These are phyloP conservation scores for Neurospora sp. DNA, from an alignment of 495 filamentous ascomycete genomes.

Conservation along the genomic window DNA sequence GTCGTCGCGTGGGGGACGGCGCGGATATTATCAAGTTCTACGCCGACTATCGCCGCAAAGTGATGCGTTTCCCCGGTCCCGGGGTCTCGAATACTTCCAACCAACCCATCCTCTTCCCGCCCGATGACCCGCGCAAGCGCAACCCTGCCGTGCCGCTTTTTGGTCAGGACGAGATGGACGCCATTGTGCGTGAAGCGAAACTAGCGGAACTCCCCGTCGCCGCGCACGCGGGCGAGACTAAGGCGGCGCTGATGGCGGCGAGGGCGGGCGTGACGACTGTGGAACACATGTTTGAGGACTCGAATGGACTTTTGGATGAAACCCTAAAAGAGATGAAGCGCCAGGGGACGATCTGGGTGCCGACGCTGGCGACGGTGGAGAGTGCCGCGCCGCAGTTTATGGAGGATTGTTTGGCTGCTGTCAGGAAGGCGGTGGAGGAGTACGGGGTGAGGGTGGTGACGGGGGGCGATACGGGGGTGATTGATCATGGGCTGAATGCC, in stretches of 20 bases:
- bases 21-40: constrained; percentile 47
- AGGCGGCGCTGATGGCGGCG: constrained; percentile 35
- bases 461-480: constrained; percentile 43
- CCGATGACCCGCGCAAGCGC: constrained; percentile 5
- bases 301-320: constrained; percentile 24
- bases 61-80: constrained; percentile 33
- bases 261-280: constrained; percentile 41
- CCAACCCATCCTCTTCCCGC: constrained; percentile 13
- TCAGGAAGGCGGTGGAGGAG: constrained; percentile 9
- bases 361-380: constrained; percentile 37
- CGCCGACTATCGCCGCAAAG: constrained; percentile 40
- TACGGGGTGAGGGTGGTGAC: constrained; percentile 32
- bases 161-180: constrained; percentile 40
- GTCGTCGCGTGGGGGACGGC: constrained; percentile 36
- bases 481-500: constrained; percentile 40
- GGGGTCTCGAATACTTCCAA: constrained; percentile 12
- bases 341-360: constrained; percentile 36
- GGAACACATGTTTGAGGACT: constrained; percentile 39
- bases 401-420: constrained; percentile 20
- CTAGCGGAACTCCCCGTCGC: constrained; percentile 31
- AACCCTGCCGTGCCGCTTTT: constrained; percentile 37
- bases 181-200: constrained; percentile 38
- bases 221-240: constrained; percentile 32
- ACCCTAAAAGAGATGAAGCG: constrained; percentile 28
- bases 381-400: constrained; percentile 13